A percentile compares a stretch with the other conserved stretches of the same genome.
phyloP scores from a whole-genome alignment of 176 grass and related monocot genomes.

The Oryza longistaminata region DNA sequence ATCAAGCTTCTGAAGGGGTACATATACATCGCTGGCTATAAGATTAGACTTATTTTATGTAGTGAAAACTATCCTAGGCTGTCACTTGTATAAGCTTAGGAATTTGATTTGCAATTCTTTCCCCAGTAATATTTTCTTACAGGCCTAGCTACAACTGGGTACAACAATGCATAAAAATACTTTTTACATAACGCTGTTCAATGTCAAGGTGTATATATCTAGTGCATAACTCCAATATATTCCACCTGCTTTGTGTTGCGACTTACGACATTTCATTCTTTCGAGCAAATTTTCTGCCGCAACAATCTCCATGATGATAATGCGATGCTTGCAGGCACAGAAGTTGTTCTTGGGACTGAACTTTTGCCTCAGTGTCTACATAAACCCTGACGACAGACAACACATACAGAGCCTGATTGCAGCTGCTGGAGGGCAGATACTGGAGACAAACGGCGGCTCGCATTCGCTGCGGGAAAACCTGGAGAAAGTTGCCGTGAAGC shows the following conservation, averaged over 20 bases:
- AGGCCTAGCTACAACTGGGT: not conserved
- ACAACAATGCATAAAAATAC: not conserved
- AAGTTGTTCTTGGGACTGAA: slow-evolving; percentile 37
- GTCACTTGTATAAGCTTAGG: not conserved
- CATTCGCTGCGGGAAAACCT: not conserved
- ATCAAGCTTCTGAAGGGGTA: slow-evolving; percentile 44
- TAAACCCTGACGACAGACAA: not conserved
- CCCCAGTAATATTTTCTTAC: not conserved
- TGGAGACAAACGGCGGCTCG: not conserved
- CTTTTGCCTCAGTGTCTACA: slow-evolving; percentile 46
- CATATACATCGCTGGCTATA: not conserved
- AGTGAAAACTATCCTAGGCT: not conserved
- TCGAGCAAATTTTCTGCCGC: not conserved
- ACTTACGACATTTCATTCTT: not conserved
- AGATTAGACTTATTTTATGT: not conserved
- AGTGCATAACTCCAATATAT: not conserved
- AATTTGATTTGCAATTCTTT: not conserved
- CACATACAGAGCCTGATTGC: slow-evolving; percentile 10
- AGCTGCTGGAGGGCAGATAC: slow-evolving; percentile 8
- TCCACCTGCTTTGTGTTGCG: not conserved
- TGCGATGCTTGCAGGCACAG: slow-evolving; percentile 20
- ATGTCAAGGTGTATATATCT: not conserved
- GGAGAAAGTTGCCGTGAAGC: not conserved
- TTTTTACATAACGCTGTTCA: not conserved
- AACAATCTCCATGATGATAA: not conserved